Evolutionary conservation across 495 filamentous ascomycete genomes (phyloP), one percentile per base, ranked within the genome.

Genomic region (Margaritispora aquatica): DNA sequence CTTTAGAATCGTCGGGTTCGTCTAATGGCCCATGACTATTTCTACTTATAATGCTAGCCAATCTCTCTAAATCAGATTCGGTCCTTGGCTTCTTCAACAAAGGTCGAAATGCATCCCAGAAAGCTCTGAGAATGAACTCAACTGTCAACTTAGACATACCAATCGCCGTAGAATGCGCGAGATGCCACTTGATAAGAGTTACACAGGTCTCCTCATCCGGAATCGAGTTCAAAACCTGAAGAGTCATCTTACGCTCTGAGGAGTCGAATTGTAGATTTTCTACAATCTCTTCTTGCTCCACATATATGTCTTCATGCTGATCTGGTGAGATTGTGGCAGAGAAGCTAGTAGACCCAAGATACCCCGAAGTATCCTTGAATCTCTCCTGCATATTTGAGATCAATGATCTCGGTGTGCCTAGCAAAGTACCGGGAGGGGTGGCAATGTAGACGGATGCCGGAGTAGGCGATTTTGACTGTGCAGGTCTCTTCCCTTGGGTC

Each of bases 41-140:
- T 74, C 80, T 82, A 65, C 71, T 74, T 73, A 89, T 87, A 69
- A 84, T 80, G 72, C 88, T 84, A 51, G 83, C 82, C 69, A 84
- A 81, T 19, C 80, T 78, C 26, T 58, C 53, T 1, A 61, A 15
- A 2, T 61, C n/a, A 5, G 2, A 1, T 5, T 34, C 21, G 9
- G 24, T 49, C 13, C 54, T 34, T 20, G 53, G 58, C n/a, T 58
- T 47, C 9, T 19, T 44, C 10, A 64, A 26, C 10, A 51, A 10
- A 1, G n/a, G 4, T 13, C 36, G 23, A 34, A 55, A 64, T 22
- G 23, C 22, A n/a, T 48, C 15, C 54, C 54, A 64, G n/a, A 64
- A 9, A 1, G 51, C 3, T 20, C 21, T 10, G 8, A 50, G 47
- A 11, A 50, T 50, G 24, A 24, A 50, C 4, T n/a, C 2, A 2